A percentile compares a stretch with the other conserved stretches of the same genome.
phyloP scores from a whole-genome alignment of 805 yeast species.

The Kurtzmaniella fragi region DNA sequence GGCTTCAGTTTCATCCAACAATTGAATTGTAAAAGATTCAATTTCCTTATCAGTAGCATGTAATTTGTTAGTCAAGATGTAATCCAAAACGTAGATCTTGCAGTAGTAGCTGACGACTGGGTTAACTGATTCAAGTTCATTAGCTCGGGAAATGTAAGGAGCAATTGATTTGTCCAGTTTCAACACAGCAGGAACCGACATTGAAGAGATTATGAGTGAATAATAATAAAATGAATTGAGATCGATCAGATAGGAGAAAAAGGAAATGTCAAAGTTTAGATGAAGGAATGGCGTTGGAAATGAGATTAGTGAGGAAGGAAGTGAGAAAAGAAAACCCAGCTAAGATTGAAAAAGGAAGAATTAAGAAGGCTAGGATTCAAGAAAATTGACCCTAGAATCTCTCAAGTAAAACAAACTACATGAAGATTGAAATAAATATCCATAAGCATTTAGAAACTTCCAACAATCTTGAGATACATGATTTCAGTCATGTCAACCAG shows the following conservation, averaged over 20 bases:
- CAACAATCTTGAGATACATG: no score
- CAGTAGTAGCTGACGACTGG: conserved; percentile 74
- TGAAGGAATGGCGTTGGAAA: no score
- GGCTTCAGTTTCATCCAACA: conserved; percentile 69
- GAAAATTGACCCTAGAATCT: no score
- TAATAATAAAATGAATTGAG: conserved; percentile 3
- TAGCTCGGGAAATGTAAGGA: conserved; percentile 49
- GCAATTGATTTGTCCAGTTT: conserved; percentile 30
- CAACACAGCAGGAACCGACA: conserved; percentile 20
- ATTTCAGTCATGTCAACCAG: no score
- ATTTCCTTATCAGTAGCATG: conserved; percentile 54
- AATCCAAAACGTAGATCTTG: conserved; percentile 63
- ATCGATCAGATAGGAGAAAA: conserved; percentile 3
- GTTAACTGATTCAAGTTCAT: conserved; percentile 52
- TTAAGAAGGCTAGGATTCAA: no score
- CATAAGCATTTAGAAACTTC: no score
- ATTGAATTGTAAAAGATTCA: conserved; percentile 52
- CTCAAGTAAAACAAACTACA: no score
- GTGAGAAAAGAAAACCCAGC: no score
- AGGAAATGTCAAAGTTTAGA: no score
- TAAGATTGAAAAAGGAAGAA: no score
- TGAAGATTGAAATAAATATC: no score
- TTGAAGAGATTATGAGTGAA: conserved; percentile 1
- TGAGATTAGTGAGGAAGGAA: no score
- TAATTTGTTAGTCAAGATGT: conserved; percentile 53